A percentile compares a stretch with the other conserved stretches of the same genome.
Conservation (phyloP, 768 basidiomycete species). For the Coprinopsis marcescibilis region DNA sequence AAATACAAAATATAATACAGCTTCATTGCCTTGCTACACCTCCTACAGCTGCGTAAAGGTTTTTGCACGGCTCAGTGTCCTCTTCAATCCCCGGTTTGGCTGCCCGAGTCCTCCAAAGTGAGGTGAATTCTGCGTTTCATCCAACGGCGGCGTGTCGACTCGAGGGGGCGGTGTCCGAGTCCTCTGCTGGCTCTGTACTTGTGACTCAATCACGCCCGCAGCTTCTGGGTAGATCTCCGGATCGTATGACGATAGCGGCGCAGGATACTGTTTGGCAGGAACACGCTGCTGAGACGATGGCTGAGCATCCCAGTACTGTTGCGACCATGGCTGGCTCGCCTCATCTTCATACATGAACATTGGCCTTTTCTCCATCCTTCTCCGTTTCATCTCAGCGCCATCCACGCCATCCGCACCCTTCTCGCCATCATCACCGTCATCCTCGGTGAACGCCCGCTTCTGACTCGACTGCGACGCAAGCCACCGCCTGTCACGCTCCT, state of each 20-base stretch:
- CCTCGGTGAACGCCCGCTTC: background rate
- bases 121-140: background rate
- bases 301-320: slow-evolving; percentile 9
- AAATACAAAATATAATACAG: too few species aligned
- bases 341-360: background rate
- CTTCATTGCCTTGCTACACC: too few species aligned
- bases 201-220: slow-evolving; percentile 22
- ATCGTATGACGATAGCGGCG: slow-evolving; percentile 29
- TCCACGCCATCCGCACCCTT: background rate
- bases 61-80: slow-evolving; percentile 25
- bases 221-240: slow-evolving; percentile 32
- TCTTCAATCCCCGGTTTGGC: slow-evolving; percentile 17
- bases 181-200: slow-evolving; percentile 16
- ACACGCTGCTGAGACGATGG: slow-evolving; percentile 3
- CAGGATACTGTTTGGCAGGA: slow-evolving; percentile 31
- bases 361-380: background rate
- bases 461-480: too few species aligned
- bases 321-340: slow-evolving; percentile 6
- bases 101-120: slow-evolving; percentile 15
- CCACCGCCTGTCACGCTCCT: background rate
- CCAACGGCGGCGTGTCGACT: slow-evolving; percentile 18
- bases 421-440: background rate
- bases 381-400: background rate
- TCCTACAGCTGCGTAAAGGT: slow-evolving; percentile 25
- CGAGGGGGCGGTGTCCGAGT: slow-evolving; percentile 13